A percentile compares a stretch with the other conserved stretches of the same genome.
Evolutionary conservation across 2,329 filamentous ascomycete species (phyloP).

Genomic region (Curvularia hawaiiensis): DNA sequence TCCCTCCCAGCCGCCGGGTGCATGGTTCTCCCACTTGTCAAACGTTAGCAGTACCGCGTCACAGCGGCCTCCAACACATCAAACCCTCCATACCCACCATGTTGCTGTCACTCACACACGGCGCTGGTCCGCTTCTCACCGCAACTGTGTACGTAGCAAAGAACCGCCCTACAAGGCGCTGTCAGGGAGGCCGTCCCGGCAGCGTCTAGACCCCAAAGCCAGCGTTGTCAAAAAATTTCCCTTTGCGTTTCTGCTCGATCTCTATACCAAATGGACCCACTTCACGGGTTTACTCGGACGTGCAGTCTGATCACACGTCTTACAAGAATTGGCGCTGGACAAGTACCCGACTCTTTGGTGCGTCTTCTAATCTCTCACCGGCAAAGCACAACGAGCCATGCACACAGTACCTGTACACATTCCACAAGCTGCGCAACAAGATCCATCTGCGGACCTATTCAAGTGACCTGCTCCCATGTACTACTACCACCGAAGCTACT

Average conservation of each 20-base stretch:
- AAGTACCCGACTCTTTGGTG: not conserved
- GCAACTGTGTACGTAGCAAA: not conserved
- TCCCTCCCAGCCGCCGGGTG: conserved; percentile 3
- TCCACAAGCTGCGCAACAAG: conserved; percentile 7
- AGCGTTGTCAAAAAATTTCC: conserved; percentile 6
- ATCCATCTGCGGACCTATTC: not conserved
- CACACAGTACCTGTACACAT: not conserved
- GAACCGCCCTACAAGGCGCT: not conserved
- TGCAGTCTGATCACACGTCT: conserved; percentile 3
- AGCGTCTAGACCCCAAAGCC: conserved; percentile 12
- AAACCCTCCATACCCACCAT: conserved; percentile 6
- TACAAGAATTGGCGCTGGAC: conserved; percentile 1
- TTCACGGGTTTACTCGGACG: not conserved
- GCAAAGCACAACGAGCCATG: conserved; percentile 4
- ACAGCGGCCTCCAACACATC: conserved; percentile 7
- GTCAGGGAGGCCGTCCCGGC: not conserved
- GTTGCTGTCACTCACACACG: too few species aligned
- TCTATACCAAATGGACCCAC: conserved; percentile 8
- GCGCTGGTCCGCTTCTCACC: conserved; percentile 1
- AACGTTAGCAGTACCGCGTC: conserved; percentile 8
- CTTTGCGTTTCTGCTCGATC: not conserved
- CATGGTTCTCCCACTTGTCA: conserved; percentile 6
- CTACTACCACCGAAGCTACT: not conserved
- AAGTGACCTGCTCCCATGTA: not conserved
- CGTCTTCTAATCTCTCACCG: not conserved